Conservation (phyloP, 257 asterid genomes). For the Solanum okadae region DNA sequence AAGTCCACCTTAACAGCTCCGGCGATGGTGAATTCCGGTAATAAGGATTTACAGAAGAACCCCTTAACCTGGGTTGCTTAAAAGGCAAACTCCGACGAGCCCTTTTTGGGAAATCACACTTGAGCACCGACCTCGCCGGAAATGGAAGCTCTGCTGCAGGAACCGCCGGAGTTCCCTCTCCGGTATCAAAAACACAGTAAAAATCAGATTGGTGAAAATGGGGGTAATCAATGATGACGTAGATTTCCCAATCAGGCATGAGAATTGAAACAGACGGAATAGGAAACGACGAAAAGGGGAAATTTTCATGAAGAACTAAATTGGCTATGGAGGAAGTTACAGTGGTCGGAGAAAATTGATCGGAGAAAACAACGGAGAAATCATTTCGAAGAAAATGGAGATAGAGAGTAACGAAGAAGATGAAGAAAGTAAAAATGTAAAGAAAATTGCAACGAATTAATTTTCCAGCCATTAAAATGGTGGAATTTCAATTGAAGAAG, state of each 20-base stretch:
- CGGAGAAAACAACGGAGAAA: background rate
- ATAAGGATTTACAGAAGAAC: background rate
- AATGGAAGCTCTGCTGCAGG: conserved; percentile 31
- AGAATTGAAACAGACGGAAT: conserved; percentile 41
- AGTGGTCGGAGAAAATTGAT: background rate
- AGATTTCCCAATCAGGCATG: conserved; percentile 76
- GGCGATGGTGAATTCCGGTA: background rate
- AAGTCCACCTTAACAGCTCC: conserved; percentile 35
- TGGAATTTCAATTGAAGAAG: background rate
- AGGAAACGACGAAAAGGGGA: background rate
- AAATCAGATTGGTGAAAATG: background rate
- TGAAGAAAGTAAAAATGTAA: conserved; percentile 30
- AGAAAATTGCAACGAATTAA: conserved; percentile 30
- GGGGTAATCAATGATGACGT: conserved; percentile 27
- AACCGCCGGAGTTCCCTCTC: conserved; percentile 30
- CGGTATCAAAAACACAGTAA: conserved; percentile 33
- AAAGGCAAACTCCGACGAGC: conserved; percentile 44
- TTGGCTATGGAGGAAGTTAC: conserved; percentile 5
- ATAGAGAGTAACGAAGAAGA: conserved; percentile 44
- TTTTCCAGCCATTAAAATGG: conserved; percentile 13
- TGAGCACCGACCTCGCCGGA: conserved; percentile 51
- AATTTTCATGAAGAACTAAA: conserved; percentile 14
- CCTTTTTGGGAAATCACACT: conserved; percentile 16
- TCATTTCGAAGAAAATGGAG: conserved; percentile 43
- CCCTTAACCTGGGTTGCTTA: conserved; percentile 37